A percentile compares a stretch with the other conserved stretches of the same genome.
Evolutionary conservation across 768 basidiomycete species (phyloP).

Genomic region (Leccinum incarnatum): DNA sequence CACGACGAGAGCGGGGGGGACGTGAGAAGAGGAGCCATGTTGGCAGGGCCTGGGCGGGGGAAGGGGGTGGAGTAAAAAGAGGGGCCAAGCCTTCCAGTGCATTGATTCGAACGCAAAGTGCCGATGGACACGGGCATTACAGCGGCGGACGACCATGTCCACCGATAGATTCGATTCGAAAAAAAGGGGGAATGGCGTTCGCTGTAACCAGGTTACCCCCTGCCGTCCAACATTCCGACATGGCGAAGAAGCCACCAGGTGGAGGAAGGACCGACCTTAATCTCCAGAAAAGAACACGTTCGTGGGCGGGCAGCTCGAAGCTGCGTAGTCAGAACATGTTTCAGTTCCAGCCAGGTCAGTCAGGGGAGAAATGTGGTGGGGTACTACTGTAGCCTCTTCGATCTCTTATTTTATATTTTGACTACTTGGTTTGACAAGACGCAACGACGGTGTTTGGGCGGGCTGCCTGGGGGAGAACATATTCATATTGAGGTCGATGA

Average conservation of each 20-base stretch:
- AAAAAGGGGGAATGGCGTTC: neutral
- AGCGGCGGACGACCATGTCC: neutral
- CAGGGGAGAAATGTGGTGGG: neutral
- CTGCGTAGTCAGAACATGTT: neutral
- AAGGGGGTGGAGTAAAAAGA: neutral
- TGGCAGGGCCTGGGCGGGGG: neutral
- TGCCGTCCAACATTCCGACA: neutral
- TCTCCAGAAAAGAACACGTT: neutral
- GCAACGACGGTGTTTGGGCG: neutral
- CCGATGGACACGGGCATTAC: neutral
- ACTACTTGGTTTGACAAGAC: neutral
- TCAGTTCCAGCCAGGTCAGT: neutral
- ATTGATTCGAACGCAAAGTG: neutral
- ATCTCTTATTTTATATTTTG: neutral
- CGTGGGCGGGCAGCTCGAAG: neutral
- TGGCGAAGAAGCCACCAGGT: neutral
- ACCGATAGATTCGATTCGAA: neutral
- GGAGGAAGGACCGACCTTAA: neutral
- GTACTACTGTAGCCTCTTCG: neutral
- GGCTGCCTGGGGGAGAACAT: neutral
- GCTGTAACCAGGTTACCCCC: neutral
- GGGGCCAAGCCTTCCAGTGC: neutral
- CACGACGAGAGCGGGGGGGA: neutral
- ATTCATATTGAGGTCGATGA: slow-evolving; percentile 5
- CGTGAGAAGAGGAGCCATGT: neutral